These are phyloP conservation scores for Penicillium brevicompactum DNA, from an alignment of 2,329 filamentous ascomycete species.

Conservation along the genomic window DNA sequence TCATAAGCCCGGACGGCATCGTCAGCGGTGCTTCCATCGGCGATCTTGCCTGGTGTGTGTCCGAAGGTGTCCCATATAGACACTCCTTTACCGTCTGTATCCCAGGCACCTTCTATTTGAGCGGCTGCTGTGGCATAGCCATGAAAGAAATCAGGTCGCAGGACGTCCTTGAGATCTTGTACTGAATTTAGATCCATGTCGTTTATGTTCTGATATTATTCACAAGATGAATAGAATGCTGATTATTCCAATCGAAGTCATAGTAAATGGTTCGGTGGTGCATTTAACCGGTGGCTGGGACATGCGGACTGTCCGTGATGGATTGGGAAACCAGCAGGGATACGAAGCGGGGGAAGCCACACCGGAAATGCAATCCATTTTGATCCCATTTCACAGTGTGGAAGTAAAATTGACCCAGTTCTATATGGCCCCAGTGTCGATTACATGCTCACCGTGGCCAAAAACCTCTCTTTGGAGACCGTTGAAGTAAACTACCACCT, in stretches of 20 bases:
- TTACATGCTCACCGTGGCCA: constrained; percentile 9
- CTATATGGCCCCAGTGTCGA: background rate
- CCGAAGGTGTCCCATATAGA: constrained; percentile 85
- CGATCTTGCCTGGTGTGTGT: constrained; percentile 73
- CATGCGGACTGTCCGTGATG: constrained; percentile 13
- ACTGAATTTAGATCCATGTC: constrained; percentile 29
- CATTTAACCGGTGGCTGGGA: constrained; percentile 9
- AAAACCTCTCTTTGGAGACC: constrained; percentile 16
- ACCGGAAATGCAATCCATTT: background rate
- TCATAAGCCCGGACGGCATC: constrained; percentile 82
- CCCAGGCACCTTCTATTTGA: constrained; percentile 74
- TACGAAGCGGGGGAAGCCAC: background rate
- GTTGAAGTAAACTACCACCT: constrained; percentile 20
- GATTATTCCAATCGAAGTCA: background rate
- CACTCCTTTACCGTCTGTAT: constrained; percentile 72
- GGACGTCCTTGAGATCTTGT: constrained; percentile 28
- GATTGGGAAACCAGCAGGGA: constrained; percentile 11
- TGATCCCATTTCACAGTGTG: background rate
- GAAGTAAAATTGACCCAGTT: background rate
- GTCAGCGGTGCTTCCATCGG: constrained; percentile 69
- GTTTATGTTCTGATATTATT: background rate
- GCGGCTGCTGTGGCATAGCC: constrained; percentile 34
- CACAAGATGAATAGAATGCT: background rate
- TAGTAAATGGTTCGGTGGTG: background rate
- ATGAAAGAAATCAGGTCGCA: constrained; percentile 31